Conservation (phyloP, 495 filamentous ascomycete genomes). For the Astrocystis sublimbata region DNA sequence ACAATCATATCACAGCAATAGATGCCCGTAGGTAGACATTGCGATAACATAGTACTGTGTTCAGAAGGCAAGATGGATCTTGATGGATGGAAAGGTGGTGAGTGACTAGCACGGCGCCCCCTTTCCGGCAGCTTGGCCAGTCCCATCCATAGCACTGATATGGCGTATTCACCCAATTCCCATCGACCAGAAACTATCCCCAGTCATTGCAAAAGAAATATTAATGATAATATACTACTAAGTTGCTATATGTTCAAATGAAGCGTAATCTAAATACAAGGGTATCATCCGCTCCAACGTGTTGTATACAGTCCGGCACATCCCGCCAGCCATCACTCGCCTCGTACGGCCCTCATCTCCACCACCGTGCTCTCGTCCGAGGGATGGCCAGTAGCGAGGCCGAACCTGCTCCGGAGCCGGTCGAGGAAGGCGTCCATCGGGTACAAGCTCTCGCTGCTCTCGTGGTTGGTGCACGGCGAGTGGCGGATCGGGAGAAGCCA, state of each 20-base stretch:
- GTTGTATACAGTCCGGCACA: neutral
- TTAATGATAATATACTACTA: neutral
- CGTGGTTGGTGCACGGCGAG: slow-evolving; percentile 60
- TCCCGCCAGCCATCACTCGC: slow-evolving; percentile 10
- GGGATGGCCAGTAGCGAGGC: slow-evolving; percentile 33
- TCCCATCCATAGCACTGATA: no score
- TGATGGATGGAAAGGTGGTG: no score
- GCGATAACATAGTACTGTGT: no score
- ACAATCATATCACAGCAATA: no score
- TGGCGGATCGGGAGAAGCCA: slow-evolving; percentile 72
- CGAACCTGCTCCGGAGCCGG: slow-evolving; percentile 37
- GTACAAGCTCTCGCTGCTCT: slow-evolving; percentile 51
- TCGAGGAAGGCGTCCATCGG: slow-evolving; percentile 45
- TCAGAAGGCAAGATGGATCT: no score
- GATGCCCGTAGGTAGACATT: no score
- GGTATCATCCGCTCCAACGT: slow-evolving; percentile 23
- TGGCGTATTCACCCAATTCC: no score
- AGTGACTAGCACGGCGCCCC: no score
- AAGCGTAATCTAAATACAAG: slow-evolving; percentile 11
- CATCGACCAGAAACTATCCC: neutral
- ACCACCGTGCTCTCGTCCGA: slow-evolving; percentile 21
- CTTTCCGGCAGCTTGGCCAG: no score
- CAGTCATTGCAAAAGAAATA: neutral
- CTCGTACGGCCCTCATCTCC: slow-evolving; percentile 31
- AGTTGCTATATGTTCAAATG: neutral